Evolutionary conservation across 2,329 filamentous ascomycete species (phyloP), one percentile per base, ranked within the genome.

Genomic region (Tolypocladium endophyticum): DNA sequence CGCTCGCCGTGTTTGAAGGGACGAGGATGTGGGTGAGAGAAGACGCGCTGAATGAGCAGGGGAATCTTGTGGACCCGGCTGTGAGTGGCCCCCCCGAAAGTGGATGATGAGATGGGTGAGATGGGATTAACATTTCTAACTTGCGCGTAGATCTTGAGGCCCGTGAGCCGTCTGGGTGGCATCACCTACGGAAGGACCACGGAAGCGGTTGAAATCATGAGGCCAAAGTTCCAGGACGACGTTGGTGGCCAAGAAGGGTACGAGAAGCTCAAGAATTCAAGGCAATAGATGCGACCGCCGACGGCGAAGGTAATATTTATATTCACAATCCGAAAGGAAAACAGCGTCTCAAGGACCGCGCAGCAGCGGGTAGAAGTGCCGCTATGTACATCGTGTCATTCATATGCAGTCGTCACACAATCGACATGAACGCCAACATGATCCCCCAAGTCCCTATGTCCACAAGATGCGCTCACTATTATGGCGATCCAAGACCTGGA

Each of bases 21-120:
- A 86, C 89, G 39, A 81, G 87, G 30, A 35, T 53, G 70, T 97
- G 92, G 91, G 91, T 87, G 2, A 77, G 92, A 58, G 90, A 95
- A 71, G 93, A 97, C 74, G 92, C 92, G 2, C 77, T 96, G 62
- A 90, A 96, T 66, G 84, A 89, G 69, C 87, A 91, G 11, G 82
- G 79, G 68, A 90, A 85, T 64, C 67, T 90, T 50, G 79, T 97
- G 60, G 89, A 95, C 72, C 84, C 90, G 14, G 81, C 76, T 58
- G 84, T 87, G 70, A 75, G 81, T 76, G 28, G 9, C 30, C 43
- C 12, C 25, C 41, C 11, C 11, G 25, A 52, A 2, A n/a, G 1
- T 1, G 28, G 20, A 33, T 30, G 25, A 18, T 30, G 28, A 11
- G 16, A 11, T n/a, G 50, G 11, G 35, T n/a, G 50, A n/a, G 18